These are phyloP conservation scores for Neophaeococcomyces mojaviensis DNA, from an alignment of 2,329 filamentous ascomycete genomes.

Conservation along the genomic window DNA sequence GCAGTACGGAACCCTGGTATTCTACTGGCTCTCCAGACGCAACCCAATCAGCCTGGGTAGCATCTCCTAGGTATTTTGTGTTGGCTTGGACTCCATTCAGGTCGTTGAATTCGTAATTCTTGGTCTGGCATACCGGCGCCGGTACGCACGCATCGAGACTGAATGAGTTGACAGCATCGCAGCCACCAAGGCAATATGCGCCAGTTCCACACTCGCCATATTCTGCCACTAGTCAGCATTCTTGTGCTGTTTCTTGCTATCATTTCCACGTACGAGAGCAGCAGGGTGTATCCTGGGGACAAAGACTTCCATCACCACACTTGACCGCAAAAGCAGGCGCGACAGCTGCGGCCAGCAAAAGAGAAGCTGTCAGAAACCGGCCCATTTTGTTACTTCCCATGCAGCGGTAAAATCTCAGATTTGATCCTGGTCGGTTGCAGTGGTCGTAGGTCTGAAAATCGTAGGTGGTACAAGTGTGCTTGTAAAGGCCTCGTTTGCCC, in stretches of 20 bases:
- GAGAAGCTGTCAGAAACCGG: slow-evolving; percentile 3
- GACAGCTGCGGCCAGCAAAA: slow-evolving; percentile 1
- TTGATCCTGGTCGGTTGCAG: background rate
- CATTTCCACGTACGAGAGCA: slow-evolving; percentile 61
- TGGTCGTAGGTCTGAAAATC: background rate
- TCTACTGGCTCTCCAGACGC: slow-evolving; percentile 66
- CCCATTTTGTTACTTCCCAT: slow-evolving; percentile 2
- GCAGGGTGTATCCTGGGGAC: slow-evolving; percentile 66
- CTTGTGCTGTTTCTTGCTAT: background rate
- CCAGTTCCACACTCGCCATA: slow-evolving; percentile 90
- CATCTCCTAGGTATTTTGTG: slow-evolving; percentile 77
- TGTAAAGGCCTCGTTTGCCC: background rate
- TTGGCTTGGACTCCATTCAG: slow-evolving; percentile 65
- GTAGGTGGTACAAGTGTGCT: background rate
- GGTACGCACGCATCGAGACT: slow-evolving; percentile 78
- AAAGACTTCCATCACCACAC: slow-evolving; percentile 48
- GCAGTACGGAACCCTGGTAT: slow-evolving; percentile 60
- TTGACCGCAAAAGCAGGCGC: slow-evolving; percentile 7
- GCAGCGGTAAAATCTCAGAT: background rate
- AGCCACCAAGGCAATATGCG: slow-evolving; percentile 91
- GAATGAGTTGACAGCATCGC: slow-evolving; percentile 79
- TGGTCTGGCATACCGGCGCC: slow-evolving; percentile 69
- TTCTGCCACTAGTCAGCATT: slow-evolving; percentile 45
- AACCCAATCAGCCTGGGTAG: slow-evolving; percentile 77
- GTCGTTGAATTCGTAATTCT: slow-evolving; percentile 64